Base-by-base conservation (phyloP, 306 rosid species). In the Trifolium repens region DNA sequence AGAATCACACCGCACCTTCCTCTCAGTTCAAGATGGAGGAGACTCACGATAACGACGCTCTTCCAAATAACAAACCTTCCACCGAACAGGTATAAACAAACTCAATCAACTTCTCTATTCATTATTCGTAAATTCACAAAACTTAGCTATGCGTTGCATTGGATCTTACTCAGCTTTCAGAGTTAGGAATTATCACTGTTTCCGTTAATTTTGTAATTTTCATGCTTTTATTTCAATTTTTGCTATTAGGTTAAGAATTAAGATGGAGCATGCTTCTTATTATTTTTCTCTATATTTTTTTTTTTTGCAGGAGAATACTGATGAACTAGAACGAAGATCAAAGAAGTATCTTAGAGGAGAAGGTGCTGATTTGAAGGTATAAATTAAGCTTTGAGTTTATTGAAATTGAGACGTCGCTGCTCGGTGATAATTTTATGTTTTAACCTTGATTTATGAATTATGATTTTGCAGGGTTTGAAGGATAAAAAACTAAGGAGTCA, bases 311-410 rank as follows among this genome's bases (percentile, higher is more conserved):
- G 89, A 88, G 59, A 67, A 84, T 9, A 12, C 80, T 43, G 81
- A 87, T 73, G 98, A 91, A 75, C 58, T 87, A 55, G 93, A 90
- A 39, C 39, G 37, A 74, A 91, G 55, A 69, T 69, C 78, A 14
- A 81, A 89, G 78, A 94, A 94, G 89, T 94, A 86, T 84, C 89
- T 85, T 14, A 89, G 99, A 81, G 99, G 99, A 40, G 88, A 79
- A 67, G 87, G 79, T 71, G 82, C 87, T 16, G 78, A 88, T 82
- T 79, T 94, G 73, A 89, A 86, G 94, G 98, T 89, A 90, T 30
- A 32, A 42, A 8, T 30, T 61, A 46, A 8, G 4, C 10, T 13
- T 77, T 54, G 47, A 60, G 63, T 7, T 64, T 77, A 54, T 47
- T 32, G 27, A 34, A 26, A 75, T 60, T 43, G 22, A 22, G 39